Percentiles rank a stretch among this genome's conserved stretches.
Evolutionary conservation across 805 yeast genomes (phyloP).

Genomic region (Candida silvicultrix): DNA sequence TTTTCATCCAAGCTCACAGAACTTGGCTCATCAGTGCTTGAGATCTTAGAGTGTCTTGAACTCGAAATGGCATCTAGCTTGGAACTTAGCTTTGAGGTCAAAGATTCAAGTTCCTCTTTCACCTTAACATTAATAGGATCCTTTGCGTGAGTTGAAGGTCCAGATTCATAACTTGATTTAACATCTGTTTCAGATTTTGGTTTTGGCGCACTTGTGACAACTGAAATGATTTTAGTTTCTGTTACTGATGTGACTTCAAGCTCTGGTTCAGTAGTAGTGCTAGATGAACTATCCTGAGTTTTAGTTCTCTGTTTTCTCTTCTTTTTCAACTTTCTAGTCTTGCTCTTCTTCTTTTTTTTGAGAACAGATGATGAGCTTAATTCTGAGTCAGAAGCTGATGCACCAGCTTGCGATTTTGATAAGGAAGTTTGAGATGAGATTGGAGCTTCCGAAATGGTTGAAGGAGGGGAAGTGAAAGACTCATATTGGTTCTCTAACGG

Average conservation of each 20-base stretch:
- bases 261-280: no score
- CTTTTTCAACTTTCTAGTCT: background rate
- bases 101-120: background rate
- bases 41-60: background rate
- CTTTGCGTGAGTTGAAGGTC: background rate
- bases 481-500: background rate
- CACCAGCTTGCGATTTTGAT: background rate
- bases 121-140: background rate
- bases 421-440: background rate
- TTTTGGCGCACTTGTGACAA: no score
- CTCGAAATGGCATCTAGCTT: background rate
- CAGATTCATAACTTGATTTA: background rate
- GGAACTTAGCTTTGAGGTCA: background rate
- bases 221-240: no score
- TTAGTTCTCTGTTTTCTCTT: no score
- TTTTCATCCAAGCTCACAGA: no score
- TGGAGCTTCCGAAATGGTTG: background rate
- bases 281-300: no score
- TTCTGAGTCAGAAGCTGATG: background rate
- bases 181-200: background rate
- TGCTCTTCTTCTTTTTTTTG: background rate
- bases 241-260: no score
- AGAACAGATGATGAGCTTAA: background rate
- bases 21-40: no score
- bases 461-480: background rate